Conservation (phyloP, 1,284 basidiomycete genomes). For the Meira nashicola region DNA sequence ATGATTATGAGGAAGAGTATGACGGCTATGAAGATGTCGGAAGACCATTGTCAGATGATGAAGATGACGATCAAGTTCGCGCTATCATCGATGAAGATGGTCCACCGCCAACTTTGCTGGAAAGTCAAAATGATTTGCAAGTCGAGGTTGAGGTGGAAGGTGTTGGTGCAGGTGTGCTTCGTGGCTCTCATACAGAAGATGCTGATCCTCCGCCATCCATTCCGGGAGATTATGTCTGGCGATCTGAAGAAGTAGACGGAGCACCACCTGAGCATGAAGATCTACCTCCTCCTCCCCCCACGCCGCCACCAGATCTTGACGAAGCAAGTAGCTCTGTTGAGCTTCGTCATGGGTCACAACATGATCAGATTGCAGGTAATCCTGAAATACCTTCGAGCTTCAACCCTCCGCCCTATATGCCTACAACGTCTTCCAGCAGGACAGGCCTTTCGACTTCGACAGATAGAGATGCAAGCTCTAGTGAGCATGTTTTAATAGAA, state of each 20-base stretch:
- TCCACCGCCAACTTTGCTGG: constrained; percentile 34
- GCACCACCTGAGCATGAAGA: background rate
- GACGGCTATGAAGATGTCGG: constrained; percentile 25
- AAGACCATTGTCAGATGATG: constrained; percentile 6
- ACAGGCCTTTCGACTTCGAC: too few relatives aligned
- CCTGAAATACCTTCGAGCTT: too few relatives aligned
- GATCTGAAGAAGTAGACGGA: background rate
- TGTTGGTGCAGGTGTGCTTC: constrained; percentile 37
- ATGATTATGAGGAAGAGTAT: constrained; percentile 18
- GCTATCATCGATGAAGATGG: constrained; percentile 11
- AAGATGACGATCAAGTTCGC: background rate
- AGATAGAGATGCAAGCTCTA: too few relatives aligned
- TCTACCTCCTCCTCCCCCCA: background rate
- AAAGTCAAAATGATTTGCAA: constrained; percentile 37
- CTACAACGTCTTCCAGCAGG: too few relatives aligned
- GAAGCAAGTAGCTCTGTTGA: too few relatives aligned
- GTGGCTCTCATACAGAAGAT: background rate
- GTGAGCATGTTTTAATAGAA: too few relatives aligned
- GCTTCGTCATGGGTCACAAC: too few relatives aligned
- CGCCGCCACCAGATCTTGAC: too few relatives aligned
- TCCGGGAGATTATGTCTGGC: background rate
- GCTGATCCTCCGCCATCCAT: background rate
- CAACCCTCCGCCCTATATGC: too few relatives aligned
- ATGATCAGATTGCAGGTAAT: too few relatives aligned
- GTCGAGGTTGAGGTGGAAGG: constrained; percentile 46